These are phyloP conservation scores for Chalciporus piperatus DNA, from an alignment of 768 basidiomycete genomes.

Conservation along the genomic window DNA sequence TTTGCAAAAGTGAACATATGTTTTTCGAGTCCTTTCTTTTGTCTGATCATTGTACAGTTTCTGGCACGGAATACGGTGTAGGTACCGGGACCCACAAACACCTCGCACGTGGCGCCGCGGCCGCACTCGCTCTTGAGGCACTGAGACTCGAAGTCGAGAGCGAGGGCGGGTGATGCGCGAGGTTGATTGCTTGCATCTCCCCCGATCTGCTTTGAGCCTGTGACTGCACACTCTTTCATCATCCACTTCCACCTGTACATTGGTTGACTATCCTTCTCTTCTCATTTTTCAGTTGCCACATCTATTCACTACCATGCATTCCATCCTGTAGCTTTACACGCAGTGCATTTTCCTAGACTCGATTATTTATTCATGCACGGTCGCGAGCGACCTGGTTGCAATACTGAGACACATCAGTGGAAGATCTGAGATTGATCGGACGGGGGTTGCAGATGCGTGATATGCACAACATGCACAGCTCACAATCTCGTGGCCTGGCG, in stretches of 20 bases:
- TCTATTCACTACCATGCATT: neutral
- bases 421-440: slow-evolving; percentile 5
- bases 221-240: neutral
- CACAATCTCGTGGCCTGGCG: slow-evolving; percentile 3
- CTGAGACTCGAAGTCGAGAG: slow-evolving; percentile 28
- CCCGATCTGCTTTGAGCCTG: neutral
- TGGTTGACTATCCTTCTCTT: neutral
- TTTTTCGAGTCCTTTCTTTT: slow-evolving; percentile 2
- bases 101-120: slow-evolving; percentile 45
- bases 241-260: slow-evolving; percentile 6
- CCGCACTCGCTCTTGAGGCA: slow-evolving; percentile 31
- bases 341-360: slow-evolving; percentile 2
- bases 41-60: slow-evolving; percentile 39
- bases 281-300: neutral
- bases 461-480: slow-evolving; percentile 10
- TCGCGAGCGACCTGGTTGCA: neutral
- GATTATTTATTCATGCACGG: slow-evolving; percentile 10
- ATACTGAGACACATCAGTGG: slow-evolving; percentile 4
- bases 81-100: slow-evolving; percentile 53
- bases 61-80: slow-evolving; percentile 45
- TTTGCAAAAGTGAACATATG: slow-evolving; percentile 53
- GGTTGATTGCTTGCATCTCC: neutral
- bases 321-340: slow-evolving; percentile 8
- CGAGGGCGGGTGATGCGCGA: slow-evolving; percentile 12
- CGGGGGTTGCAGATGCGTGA: slow-evolving; percentile 4